Evolutionary conservation across 768 basidiomycete species (phyloP), one percentile per base, ranked within the genome.

Genomic region (Russula lepida): DNA sequence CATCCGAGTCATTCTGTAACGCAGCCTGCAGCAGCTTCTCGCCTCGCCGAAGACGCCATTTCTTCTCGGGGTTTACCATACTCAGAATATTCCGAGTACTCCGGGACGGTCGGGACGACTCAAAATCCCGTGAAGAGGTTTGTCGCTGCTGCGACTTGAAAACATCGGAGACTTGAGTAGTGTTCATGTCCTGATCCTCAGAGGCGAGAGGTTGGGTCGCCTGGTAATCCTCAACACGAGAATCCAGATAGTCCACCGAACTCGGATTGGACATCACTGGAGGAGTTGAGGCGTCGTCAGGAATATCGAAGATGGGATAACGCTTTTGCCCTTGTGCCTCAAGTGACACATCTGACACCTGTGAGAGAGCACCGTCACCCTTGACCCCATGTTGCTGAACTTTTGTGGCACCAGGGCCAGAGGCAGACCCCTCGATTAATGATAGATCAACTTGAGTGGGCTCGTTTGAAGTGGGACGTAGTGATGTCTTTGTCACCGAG

Each of bases 41-140:
- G 52, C 55, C 58, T 23, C 48, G 58, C 51, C 51, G 62, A 35
- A 62, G 64, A 28, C 68, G 65, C 64, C 64, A 66, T 43, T 52
- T 44, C 44, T 75, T 74, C 11, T 54, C 23, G 0, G 75, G 75
- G 67, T 75, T 67, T 7, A 73, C 73, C 72, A 69, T 69, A 49
- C 67, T 64, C 25, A 75, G 56, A 53, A 76, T 56, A 53, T 70
- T 72, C 46, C 69, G 68, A 8, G 72, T 68, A 57, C 70, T 67
- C 41, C 68, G 71, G 1, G 68, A 58, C 5, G 66, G 59, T 5
- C 56, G 54, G 27, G 66, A 65, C 17, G 53, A 47, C 25, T 46
- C 35, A 17, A 54, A 56, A 30, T 52, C 23, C 44, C 13, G n/a
- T 27, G 47, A 32, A 19, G 53, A 52, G 33, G 47, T 19, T 30